Conservation (phyloP, 257 asterid species). For the Scutellaria barbata region DNA sequence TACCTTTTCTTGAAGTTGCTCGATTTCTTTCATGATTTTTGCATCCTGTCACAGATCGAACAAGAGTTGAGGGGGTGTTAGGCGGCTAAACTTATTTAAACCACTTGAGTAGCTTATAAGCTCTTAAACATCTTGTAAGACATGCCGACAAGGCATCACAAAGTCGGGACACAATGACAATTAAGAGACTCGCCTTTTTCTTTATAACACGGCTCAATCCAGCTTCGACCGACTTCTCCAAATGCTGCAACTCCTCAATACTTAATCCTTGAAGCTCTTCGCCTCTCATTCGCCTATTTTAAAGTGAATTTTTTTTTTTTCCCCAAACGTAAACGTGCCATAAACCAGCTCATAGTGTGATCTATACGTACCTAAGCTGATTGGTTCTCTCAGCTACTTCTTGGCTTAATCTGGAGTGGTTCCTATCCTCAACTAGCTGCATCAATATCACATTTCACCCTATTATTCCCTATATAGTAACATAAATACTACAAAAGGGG, state of each 20-base stretch:
- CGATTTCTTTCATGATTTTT: slow-evolving; percentile 70
- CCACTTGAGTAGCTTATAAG: too few species aligned
- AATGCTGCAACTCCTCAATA: slow-evolving; percentile 72
- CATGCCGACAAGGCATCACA: background rate
- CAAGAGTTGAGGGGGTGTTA: too few species aligned
- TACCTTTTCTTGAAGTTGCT: slow-evolving; percentile 81
- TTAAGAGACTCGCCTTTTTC: slow-evolving; percentile 61
- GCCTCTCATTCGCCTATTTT: slow-evolving; percentile 82
- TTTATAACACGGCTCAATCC: slow-evolving; percentile 74
- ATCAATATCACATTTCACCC: background rate
- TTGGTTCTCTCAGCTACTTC: slow-evolving; percentile 76
- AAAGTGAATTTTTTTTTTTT: background rate
- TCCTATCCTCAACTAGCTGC: slow-evolving; percentile 81
- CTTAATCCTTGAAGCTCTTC: slow-evolving; percentile 84
- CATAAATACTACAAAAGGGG: too few species aligned
- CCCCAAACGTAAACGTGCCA: background rate
- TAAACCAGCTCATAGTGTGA: background rate
- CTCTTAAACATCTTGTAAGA: too few species aligned
- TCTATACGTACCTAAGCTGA: slow-evolving; percentile 56
- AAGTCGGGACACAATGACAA: background rate
- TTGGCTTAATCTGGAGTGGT: slow-evolving; percentile 57
- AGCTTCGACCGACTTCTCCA: slow-evolving; percentile 73
- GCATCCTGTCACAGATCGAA: slow-evolving; percentile 52
- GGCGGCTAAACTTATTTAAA: too few species aligned
- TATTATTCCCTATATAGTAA: too few species aligned